Conservation (phyloP, 2,329 filamentous ascomycete species). For the Penicillium janthinellum region DNA sequence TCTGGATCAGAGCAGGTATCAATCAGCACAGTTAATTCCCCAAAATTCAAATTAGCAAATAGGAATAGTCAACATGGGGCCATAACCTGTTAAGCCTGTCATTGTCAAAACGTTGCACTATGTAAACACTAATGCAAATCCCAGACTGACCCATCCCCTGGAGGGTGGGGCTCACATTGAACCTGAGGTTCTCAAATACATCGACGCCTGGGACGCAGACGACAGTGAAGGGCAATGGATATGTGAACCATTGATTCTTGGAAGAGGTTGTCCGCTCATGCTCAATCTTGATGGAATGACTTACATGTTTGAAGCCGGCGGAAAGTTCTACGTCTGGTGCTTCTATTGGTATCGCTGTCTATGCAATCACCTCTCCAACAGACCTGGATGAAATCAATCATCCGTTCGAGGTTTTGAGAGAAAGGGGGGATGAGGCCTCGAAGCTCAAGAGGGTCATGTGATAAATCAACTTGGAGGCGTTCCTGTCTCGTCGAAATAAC, state of each 20-base stretch:
- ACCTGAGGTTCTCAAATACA: neutral
- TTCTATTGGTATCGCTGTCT: neutral
- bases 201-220: neutral
- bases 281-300: neutral
- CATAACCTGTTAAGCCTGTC: neutral
- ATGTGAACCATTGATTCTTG: neutral
- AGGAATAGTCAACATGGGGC: too few species aligned
- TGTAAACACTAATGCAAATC: neutral
- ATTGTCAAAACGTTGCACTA: neutral
- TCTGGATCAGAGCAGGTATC: too few species aligned
- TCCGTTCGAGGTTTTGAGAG: neutral
- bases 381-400: neutral
- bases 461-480: too few species aligned
- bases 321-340: neutral
- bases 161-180: neutral
- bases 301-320: neutral
- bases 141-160: neutral
- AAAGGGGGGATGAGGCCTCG: neutral
- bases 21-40: too few species aligned
- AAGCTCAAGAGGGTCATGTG: too few species aligned
- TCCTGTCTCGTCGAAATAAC: too few species aligned
- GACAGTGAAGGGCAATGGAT: neutral
- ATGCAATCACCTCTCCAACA: neutral
- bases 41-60: too few species aligned
- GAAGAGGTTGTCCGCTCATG: neutral